Percentiles rank a stretch among this genome's conserved stretches.
Conservation (phyloP, 1,139 yeast species). For the Protomyces arabidopsidicola region DNA sequence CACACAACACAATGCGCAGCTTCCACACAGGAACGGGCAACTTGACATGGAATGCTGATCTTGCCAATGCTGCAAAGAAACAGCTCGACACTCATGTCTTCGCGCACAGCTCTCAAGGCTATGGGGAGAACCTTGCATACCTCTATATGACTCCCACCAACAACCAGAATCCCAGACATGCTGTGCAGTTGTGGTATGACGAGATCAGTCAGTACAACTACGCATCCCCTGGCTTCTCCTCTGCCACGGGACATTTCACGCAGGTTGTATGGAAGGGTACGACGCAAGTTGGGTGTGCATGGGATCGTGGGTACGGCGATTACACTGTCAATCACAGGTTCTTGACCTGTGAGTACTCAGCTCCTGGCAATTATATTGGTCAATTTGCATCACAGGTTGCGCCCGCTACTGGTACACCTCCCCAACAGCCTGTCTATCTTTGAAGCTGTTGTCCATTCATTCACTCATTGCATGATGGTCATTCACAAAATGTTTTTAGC, state of each 20-base stretch:
- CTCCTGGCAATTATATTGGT: conserved; percentile 52
- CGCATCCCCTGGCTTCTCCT: conserved; percentile 40
- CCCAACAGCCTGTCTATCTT: neutral
- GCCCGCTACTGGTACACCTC: neutral
- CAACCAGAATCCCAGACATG: conserved; percentile 44
- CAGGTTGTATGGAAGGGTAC: conserved; percentile 67
- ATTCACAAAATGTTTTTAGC: neutral
- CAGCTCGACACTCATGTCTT: conserved; percentile 58
- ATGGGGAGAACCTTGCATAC: conserved; percentile 69
- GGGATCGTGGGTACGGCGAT: conserved; percentile 44
- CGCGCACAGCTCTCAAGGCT: conserved; percentile 63
- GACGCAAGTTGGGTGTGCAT: conserved; percentile 63
- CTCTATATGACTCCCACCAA: conserved; percentile 41
- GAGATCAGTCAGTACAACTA: conserved; percentile 57
- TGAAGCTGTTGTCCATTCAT: neutral
- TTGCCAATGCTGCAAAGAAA: conserved; percentile 59
- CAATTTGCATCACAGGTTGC: conserved; percentile 36
- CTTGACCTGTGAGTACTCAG: conserved; percentile 56
- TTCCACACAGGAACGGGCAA: conserved; percentile 50
- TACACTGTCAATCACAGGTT: conserved; percentile 41
- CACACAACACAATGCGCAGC: conserved; percentile 60
- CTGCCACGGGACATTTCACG: conserved; percentile 57
- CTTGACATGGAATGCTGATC: conserved; percentile 54
- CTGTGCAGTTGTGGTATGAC: conserved; percentile 69
- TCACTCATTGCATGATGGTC: neutral